These are phyloP conservation scores for Fusarium chuoi DNA, from an alignment of 2,329 filamentous ascomycete genomes.

Conservation along the genomic window DNA sequence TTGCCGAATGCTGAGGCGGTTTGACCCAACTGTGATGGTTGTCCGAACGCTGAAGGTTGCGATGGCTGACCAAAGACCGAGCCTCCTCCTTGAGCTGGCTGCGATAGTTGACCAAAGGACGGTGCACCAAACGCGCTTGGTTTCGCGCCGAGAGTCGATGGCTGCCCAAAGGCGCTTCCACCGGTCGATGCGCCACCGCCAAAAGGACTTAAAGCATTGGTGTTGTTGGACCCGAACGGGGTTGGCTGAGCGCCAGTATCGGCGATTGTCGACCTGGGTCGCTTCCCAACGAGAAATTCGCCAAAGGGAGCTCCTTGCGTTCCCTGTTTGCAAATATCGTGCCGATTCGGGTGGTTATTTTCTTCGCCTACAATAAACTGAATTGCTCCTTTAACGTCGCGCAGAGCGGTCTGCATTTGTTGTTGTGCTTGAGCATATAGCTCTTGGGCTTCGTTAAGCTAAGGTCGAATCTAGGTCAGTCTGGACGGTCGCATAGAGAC, in stretches of 20 bases:
- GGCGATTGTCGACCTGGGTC: slow-evolving; percentile 41
- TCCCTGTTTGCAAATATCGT: slow-evolving; percentile 67
- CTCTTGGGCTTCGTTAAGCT: slow-evolving; percentile 70
- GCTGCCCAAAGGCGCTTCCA: slow-evolving; percentile 49
- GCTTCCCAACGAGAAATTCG: slow-evolving; percentile 56
- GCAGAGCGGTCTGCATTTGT: slow-evolving; percentile 77
- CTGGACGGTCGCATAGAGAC: background rate
- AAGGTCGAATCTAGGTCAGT: slow-evolving; percentile 30
- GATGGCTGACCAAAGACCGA: slow-evolving; percentile 46
- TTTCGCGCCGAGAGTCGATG: slow-evolving; percentile 47
- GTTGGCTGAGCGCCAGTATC: slow-evolving; percentile 48
- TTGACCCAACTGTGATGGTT: slow-evolving; percentile 41
- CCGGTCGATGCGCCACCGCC: slow-evolving; percentile 45
- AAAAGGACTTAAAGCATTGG: slow-evolving; percentile 44
- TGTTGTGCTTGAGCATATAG: slow-evolving; percentile 73
- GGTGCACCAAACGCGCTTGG: slow-evolving; percentile 47
- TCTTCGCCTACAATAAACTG: slow-evolving; percentile 73
- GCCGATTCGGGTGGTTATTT: slow-evolving; percentile 79
- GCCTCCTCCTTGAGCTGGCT: slow-evolving; percentile 45
- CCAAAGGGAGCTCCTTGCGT: slow-evolving; percentile 57
- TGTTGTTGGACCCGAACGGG: slow-evolving; percentile 54
- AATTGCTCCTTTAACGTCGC: slow-evolving; percentile 76
- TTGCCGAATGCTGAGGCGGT: slow-evolving; percentile 47
- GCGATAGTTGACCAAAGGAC: slow-evolving; percentile 52
- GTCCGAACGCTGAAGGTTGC: slow-evolving; percentile 56